Evolutionary conservation across 768 basidiomycete genomes (phyloP), one percentile per base, ranked within the genome.

Genomic region (Paxillus ammoniavirescens): DNA sequence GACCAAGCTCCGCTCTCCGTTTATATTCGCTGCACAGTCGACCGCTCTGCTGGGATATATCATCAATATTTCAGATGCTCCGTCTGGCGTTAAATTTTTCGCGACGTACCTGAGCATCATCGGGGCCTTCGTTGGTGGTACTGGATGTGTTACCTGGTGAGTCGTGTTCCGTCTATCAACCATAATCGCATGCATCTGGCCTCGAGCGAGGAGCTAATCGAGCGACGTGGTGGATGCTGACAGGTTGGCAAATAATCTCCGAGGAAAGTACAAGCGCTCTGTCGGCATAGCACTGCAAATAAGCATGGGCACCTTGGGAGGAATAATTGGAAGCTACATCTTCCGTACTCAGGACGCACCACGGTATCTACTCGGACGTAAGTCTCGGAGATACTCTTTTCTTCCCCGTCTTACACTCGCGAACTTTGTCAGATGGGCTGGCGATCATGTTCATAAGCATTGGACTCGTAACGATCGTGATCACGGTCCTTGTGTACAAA

Each of bases 241-340:
- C 10, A 87, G 86, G 86, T 68, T 84, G 5, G 81, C 54, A 0
- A 66, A 65, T 15, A 65, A 89, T 58, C 73, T 86, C 10, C 69
- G 79, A 0, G 87, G 87, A 0, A 83, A 86, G 54, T 87, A 84
- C 64, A 89, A 88, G 63, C 84, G 87, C 4, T 86, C 69, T 14
- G 73, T 84, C 10, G 85, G 82, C 3, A 82, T 89, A 78, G 85
- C 84, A 0, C 49, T 87, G 23, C 82, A 87, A 37, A 50, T 58
- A 43, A 61, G 61, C 44, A 41, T 68, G 73, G 86, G 86, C 17
- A 87, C 86, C 63, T 80, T 87, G 55, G 71, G 79, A 26, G 86
- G 85, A 1, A 82, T 82, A 0, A 82, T 88, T 49, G 81, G 85
- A 2, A 75, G 77, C 7, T 86, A 83, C 57, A 79, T 89, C 7